These are phyloP conservation scores for Chenopodium suecicum DNA, from an alignment of 148 eudicot species.

Conservation along the genomic window DNA sequence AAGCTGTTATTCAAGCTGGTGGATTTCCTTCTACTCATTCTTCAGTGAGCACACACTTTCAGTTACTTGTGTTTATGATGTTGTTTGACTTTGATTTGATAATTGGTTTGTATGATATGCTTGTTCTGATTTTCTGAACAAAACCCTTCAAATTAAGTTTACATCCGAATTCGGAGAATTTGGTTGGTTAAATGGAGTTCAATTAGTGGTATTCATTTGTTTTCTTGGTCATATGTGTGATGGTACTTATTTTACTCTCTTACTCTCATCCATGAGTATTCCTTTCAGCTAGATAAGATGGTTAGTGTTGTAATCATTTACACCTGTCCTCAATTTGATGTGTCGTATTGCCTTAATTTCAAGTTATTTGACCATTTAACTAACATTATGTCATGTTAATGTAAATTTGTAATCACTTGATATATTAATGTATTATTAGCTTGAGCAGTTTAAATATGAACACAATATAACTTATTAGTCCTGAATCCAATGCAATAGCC, in stretches of 20 bases:
- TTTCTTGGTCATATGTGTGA: too few species aligned
- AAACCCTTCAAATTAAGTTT: too few species aligned
- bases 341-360: not conserved
- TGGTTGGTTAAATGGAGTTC: not conserved
- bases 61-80: not conserved
- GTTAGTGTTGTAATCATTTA: not conserved
- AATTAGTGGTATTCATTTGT: not conserved
- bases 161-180: too few species aligned
- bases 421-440: not conserved
- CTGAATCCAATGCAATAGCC: not conserved
- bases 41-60: slow-evolving; percentile 44
- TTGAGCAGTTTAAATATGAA: not conserved
- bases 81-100: not conserved
- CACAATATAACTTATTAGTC: not conserved
- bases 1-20: slow-evolving; percentile 67
- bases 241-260: too few species aligned
- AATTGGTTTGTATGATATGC: not conserved
- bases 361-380: not conserved
- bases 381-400: not conserved
- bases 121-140: not conserved
- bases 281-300: not conserved
- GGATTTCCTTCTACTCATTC: slow-evolving; percentile 98
- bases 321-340: not conserved
- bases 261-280: too few species aligned
- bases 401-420: too few species aligned